A percentile compares a stretch with the other conserved stretches of the same genome.
Conservation (phyloP, 2,329 filamentous ascomycete genomes). For the Diplodia corticola region DNA sequence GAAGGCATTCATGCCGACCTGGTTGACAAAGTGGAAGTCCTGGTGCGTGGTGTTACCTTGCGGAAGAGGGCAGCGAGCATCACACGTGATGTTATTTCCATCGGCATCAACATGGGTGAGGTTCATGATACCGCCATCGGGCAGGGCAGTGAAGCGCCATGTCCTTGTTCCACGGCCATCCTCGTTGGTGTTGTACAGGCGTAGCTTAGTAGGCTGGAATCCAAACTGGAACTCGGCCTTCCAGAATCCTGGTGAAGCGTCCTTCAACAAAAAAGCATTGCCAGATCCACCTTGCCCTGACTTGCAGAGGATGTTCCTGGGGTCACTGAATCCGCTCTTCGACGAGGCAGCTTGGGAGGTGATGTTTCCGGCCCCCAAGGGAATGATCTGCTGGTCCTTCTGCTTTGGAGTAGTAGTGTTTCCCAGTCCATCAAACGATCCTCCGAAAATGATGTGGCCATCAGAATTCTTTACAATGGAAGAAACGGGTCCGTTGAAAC, state of each 20-base stretch:
- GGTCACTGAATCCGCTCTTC: constrained; percentile 68
- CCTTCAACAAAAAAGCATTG: constrained; percentile 80
- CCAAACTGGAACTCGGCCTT: constrained; percentile 78
- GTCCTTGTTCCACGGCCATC: constrained; percentile 84
- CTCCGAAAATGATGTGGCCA: constrained; percentile 88
- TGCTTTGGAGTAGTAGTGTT: constrained; percentile 74
- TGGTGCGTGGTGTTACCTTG: constrained; percentile 68
- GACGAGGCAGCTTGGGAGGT: constrained; percentile 64
- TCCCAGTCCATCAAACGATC: constrained; percentile 82
- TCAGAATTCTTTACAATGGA: constrained; percentile 79
- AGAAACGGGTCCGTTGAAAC: constrained; percentile 89
- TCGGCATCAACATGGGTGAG: constrained; percentile 78
- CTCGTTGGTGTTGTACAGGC: constrained; percentile 82
- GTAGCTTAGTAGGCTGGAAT: constrained; percentile 82
- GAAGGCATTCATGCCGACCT: constrained; percentile 87
- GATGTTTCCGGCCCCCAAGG: constrained; percentile 76
- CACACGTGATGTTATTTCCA: constrained; percentile 70
- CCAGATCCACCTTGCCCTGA: constrained; percentile 66
- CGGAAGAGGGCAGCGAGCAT: constrained; percentile 81
- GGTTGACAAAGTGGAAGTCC: constrained; percentile 90
- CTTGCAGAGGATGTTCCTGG: constrained; percentile 81
- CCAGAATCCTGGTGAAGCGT: constrained; percentile 78
- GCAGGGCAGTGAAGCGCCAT: constrained; percentile 82
- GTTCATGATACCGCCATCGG: constrained; percentile 92
- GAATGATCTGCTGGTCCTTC: constrained; percentile 76